phyloP scores from a whole-genome alignment of 2,329 filamentous ascomycete species.

The Raffaelea ambrosiae region DNA sequence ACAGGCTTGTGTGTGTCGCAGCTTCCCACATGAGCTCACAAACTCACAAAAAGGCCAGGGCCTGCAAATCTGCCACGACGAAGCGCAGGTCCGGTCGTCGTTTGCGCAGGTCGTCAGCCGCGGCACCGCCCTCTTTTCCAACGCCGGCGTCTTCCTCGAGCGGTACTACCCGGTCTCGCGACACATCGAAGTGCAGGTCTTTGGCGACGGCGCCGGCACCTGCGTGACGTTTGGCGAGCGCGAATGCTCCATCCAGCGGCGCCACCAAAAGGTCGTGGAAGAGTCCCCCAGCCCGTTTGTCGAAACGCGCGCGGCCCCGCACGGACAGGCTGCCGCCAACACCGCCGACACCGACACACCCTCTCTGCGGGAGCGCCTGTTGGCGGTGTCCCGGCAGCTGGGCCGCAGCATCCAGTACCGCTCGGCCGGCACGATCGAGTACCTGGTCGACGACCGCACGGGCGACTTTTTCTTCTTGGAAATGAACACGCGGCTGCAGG shows the following conservation, averaged over 20 bases:
- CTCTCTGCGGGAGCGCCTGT: slow-evolving; percentile 25
- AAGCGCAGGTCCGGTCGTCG: slow-evolving; percentile 40
- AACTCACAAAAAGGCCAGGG: too few species aligned
- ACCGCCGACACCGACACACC: too few species aligned
- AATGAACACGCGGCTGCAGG: slow-evolving; percentile 82
- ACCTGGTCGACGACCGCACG: slow-evolving; percentile 73
- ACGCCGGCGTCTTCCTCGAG: slow-evolving; percentile 55
- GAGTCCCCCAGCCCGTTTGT: slow-evolving; percentile 60
- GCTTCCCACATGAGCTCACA: too few species aligned
- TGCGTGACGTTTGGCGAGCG: slow-evolving; percentile 55
- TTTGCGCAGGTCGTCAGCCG: slow-evolving; percentile 29
- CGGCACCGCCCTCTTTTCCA: slow-evolving; percentile 50
- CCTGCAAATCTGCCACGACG: slow-evolving; percentile 19
- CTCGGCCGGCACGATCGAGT: slow-evolving; percentile 42
- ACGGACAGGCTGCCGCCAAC: too few species aligned
- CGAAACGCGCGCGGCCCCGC: too few species aligned
- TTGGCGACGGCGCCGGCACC: slow-evolving; percentile 48
- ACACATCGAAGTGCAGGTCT: slow-evolving; percentile 61
- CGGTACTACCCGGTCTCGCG: slow-evolving; percentile 51
- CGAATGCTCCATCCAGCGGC: slow-evolving; percentile 58
- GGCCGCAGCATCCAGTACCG: slow-evolving; percentile 17
- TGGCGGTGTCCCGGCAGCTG: slow-evolving; percentile 20
- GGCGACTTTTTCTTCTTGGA: slow-evolving; percentile 76
- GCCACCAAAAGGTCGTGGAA: slow-evolving; percentile 64
- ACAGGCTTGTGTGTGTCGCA: too few species aligned